Evolutionary conservation across 1,284 basidiomycete species (phyloP).

Genomic region (Mycosarcoma mackinlayi): DNA sequence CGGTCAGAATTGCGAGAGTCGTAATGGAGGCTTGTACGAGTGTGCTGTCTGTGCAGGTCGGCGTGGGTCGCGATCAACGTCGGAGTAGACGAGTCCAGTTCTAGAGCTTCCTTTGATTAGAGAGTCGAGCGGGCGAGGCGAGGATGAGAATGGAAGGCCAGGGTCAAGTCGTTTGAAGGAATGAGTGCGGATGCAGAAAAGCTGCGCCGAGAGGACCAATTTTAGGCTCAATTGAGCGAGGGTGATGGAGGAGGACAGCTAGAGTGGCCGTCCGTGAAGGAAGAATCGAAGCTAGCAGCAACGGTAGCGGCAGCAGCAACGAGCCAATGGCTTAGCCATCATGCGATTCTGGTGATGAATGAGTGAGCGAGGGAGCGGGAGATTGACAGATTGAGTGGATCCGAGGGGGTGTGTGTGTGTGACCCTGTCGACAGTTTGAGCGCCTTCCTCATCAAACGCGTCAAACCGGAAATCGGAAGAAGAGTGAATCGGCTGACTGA

Average conservation of each 20-base stretch:
- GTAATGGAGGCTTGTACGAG: not conserved
- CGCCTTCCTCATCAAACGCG: constrained; percentile 4
- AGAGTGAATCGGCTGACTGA: constrained; percentile 1
- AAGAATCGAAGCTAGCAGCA: too few species aligned
- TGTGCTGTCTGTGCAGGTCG: not conserved
- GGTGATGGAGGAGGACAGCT: too few species aligned
- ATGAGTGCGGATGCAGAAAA: constrained; percentile 16
- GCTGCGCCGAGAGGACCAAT: constrained; percentile 5
- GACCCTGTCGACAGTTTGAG: not conserved
- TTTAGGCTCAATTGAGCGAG: too few species aligned
- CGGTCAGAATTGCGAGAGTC: not conserved
- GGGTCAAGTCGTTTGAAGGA: constrained; percentile 6
- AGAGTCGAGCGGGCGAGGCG: constrained; percentile 9
- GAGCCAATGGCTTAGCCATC: constrained; percentile 1
- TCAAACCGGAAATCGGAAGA: constrained; percentile 17
- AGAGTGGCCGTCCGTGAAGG: too few species aligned
- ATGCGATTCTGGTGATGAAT: not conserved
- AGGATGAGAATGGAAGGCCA: not conserved
- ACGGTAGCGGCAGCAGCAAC: not conserved
- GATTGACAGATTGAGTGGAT: not conserved
- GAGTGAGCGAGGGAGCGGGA: not conserved
- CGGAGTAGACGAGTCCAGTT: not conserved
- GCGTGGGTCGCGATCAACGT: too few species aligned
- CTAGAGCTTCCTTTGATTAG: not conserved
- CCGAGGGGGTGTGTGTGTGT: too few species aligned